Percentiles rank a stretch among this genome's conserved stretches.
Evolutionary conservation across 371 early-diverging fungal genomes (phyloP).

Genomic region (Lichtheimia ramosa): DNA sequence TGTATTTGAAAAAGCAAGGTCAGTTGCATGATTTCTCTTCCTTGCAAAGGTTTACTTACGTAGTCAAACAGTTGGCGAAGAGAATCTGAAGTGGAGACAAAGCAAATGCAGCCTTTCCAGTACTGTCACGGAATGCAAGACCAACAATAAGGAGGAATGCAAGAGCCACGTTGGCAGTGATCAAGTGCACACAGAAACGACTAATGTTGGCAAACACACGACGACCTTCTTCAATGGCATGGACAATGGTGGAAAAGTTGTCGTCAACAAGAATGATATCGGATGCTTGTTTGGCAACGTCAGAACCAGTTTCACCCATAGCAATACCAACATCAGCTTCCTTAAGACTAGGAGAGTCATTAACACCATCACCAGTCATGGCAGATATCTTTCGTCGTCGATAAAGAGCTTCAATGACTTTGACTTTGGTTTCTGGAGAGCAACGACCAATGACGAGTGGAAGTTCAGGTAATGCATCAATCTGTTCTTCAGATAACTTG

Average conservation of each 20-base stretch:
- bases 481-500: slow-evolving; percentile 78
- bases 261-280: slow-evolving; percentile 90
- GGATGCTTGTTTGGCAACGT: slow-evolving; percentile 90
- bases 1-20: slow-evolving; percentile 1
- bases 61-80: slow-evolving; percentile 83
- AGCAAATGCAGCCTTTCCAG: slow-evolving; percentile 68
- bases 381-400: slow-evolving; percentile 67
- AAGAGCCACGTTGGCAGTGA: slow-evolving; percentile 85
- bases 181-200: slow-evolving; percentile 88
- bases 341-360: slow-evolving; percentile 91
- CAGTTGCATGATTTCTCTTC: not conserved
- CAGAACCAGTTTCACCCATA: slow-evolving; percentile 90
- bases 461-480: slow-evolving; percentile 77
- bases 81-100: slow-evolving; percentile 84
- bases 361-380: slow-evolving; percentile 93
- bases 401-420: slow-evolving; percentile 94
- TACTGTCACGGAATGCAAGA: slow-evolving; percentile 62
- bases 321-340: slow-evolving; percentile 91
- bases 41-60: slow-evolving; percentile 13
- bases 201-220: slow-evolving; percentile 90
- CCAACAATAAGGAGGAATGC: slow-evolving; percentile 70
- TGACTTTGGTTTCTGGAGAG: slow-evolving; percentile 95
- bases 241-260: slow-evolving; percentile 86
- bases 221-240: slow-evolving; percentile 82
- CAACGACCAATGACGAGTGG: slow-evolving; percentile 94